phyloP scores from a whole-genome alignment of 2,329 filamentous ascomycete genomes.

The Ascochyta pisi region DNA sequence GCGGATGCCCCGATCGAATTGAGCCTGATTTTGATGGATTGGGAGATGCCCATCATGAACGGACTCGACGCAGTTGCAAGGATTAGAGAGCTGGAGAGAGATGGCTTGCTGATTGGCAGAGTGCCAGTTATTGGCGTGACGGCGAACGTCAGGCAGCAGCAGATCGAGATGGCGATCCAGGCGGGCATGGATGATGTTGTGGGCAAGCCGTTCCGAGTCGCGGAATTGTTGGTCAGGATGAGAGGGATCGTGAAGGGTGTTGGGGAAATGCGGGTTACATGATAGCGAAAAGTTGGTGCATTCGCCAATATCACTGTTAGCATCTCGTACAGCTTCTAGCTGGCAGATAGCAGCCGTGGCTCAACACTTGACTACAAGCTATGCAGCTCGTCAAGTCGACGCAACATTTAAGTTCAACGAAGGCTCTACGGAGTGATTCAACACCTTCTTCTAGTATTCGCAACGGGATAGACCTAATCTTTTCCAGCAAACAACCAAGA shows the following conservation, averaged over 20 bases:
- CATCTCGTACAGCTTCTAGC: neutral
- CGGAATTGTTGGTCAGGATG: slow-evolving; percentile 35
- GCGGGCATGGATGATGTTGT: slow-evolving; percentile 63
- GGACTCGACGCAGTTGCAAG: slow-evolving; percentile 36
- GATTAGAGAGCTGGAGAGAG: slow-evolving; percentile 35
- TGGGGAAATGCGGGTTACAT: neutral
- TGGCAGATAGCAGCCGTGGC: neutral
- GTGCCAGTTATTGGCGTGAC: slow-evolving; percentile 46
- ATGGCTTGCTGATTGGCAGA: slow-evolving; percentile 26
- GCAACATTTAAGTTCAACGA: too few relatives aligned
- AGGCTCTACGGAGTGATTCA: too few relatives aligned
- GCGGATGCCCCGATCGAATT: slow-evolving; percentile 15
- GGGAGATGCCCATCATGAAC: slow-evolving; percentile 47
- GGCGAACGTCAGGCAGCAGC: slow-evolving; percentile 44
- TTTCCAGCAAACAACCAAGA: too few relatives aligned
- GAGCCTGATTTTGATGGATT: slow-evolving; percentile 42
- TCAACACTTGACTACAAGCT: neutral
- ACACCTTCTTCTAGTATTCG: too few relatives aligned
- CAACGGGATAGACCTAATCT: too few relatives aligned
- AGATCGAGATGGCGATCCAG: slow-evolving; percentile 36
- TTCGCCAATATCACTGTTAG: neutral
- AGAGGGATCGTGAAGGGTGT: slow-evolving; percentile 19
- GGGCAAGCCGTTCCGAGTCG: slow-evolving; percentile 71
- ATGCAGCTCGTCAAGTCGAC: neutral
- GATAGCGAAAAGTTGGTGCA: neutral